phyloP scores from a whole-genome alignment of 169 alveolate species.

The Babesia caballi region DNA sequence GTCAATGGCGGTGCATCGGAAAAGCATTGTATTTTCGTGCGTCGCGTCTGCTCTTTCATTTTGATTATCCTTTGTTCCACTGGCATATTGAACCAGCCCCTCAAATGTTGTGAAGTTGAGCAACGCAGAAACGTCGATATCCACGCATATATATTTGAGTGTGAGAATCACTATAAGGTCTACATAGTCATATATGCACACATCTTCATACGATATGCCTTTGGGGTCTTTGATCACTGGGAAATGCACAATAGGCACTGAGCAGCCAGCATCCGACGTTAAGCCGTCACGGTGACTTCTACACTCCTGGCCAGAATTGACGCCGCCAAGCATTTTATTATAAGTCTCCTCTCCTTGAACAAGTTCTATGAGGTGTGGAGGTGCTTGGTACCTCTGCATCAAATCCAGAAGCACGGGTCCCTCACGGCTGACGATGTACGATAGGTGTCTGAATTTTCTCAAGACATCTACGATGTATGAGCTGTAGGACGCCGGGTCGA shows the following conservation, averaged over 20 bases:
- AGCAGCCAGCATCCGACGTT: background rate
- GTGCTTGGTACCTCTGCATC: constrained; percentile 60
- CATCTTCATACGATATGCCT: constrained; percentile 44
- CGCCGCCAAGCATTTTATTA: background rate
- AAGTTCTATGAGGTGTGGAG: constrained; percentile 36
- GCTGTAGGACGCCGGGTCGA: constrained; percentile 19
- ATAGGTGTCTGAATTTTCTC: constrained; percentile 46
- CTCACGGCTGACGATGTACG: constrained; percentile 63
- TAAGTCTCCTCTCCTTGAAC: constrained; percentile 43
- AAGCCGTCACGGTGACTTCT: too few species aligned
- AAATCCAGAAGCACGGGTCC: constrained; percentile 57
- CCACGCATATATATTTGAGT: constrained; percentile 57
- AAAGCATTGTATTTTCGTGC: constrained; percentile 52
- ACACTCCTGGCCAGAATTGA: too few species aligned
- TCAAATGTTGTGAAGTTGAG: constrained; percentile 33
- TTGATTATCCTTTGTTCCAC: background rate
- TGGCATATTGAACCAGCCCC: constrained; percentile 19
- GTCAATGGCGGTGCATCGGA: constrained; percentile 65
- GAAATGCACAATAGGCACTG: constrained; percentile 5
- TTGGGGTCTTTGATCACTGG: constrained; percentile 47
- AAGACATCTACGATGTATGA: constrained; percentile 32
- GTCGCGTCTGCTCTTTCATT: background rate
- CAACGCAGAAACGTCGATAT: constrained; percentile 34
- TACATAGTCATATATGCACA: constrained; percentile 58
- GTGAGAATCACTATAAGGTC: constrained; percentile 52